These are phyloP conservation scores for Trifolium repens DNA, from an alignment of 306 rosid genomes.

Conservation along the genomic window DNA sequence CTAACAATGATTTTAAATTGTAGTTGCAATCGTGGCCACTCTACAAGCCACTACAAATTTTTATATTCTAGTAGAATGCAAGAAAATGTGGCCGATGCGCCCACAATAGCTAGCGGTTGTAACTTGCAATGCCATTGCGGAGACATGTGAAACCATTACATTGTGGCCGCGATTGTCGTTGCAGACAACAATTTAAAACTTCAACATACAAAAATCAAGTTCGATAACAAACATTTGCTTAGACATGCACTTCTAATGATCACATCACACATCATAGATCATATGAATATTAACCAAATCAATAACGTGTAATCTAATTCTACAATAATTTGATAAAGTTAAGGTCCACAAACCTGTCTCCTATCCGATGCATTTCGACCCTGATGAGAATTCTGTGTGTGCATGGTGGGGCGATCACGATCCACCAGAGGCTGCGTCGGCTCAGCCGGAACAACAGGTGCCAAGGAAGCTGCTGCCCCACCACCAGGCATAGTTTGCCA, in stretches of 20 bases:
- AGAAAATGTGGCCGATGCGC: too few relatives aligned
- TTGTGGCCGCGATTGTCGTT: background rate
- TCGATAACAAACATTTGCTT: background rate
- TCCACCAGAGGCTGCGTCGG: constrained; percentile 36
- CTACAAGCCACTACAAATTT: too few relatives aligned
- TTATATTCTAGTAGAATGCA: too few relatives aligned
- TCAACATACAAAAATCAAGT: background rate
- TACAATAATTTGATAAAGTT: background rate
- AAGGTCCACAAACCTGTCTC: constrained; percentile 59
- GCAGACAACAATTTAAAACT: background rate
- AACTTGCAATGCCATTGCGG: background rate
- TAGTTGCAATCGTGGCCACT: too few relatives aligned
- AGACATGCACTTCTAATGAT: background rate
- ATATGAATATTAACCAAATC: background rate
- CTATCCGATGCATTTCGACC: constrained; percentile 45
- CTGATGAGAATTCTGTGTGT: constrained; percentile 52
- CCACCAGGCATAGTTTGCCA: constrained; percentile 58
- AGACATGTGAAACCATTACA: background rate
- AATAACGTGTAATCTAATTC: background rate
- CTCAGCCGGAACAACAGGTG: constrained; percentile 41
- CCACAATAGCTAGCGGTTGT: background rate
- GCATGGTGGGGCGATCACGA: constrained; percentile 54
- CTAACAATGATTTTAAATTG: background rate
- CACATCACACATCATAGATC: constrained; percentile 1
- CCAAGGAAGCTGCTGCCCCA: constrained; percentile 40